Base-by-base conservation (phyloP, 2,329 filamentous ascomycete genomes). In the Hymenoscyphus fraxineus region DNA sequence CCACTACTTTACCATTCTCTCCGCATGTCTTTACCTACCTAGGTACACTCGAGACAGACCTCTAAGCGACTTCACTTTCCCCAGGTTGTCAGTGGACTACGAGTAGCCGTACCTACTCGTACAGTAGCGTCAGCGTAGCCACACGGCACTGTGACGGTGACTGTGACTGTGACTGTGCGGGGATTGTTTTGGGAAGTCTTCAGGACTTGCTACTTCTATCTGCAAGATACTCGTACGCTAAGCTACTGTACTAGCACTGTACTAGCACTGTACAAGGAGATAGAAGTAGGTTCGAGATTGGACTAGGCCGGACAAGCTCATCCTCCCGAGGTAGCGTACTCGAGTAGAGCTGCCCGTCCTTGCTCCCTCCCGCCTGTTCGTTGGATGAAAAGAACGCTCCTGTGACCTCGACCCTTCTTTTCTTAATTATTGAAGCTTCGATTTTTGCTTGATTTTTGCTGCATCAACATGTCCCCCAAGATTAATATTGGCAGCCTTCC, bases 21-120 rank as follows among this genome's bases (percentile, higher is more conserved):
- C 19, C 27, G 27, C 27, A 27, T 27, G 27, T 27, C 27, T 27
- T 27, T 27, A n/a, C n/a, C n/a, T n/a, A n/a, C n/a, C n/a, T n/a
- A n/a, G n/a, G n/a, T n/a, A 27, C 27, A 27, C 27, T 27, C 27
- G n/a, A 22, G 39, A 35, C 31, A 31, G 47, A 32, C 44, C n/a
- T 61, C 59, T 56, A 47, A 61, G 59, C 59, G 15, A 22, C 2
- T 27, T 27, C 27, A 27, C 27, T 61, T 61, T 61, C 60, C 47
- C 60, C 60, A 61, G 60, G 51, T 61, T 61, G 47, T 54, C 10
- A 54, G 19, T 27, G 47, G 19, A 54, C 3, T 35, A 35, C 32
- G 32, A 35, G 31, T 16, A 40, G 57, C 32, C 56, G 31, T 7
- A 4, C 56, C 7, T 16, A 51, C 44, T 22, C 3, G 19, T 16